phyloP scores from a whole-genome alignment of 495 filamentous ascomycete species.

The Aspergillus sparsus region DNA sequence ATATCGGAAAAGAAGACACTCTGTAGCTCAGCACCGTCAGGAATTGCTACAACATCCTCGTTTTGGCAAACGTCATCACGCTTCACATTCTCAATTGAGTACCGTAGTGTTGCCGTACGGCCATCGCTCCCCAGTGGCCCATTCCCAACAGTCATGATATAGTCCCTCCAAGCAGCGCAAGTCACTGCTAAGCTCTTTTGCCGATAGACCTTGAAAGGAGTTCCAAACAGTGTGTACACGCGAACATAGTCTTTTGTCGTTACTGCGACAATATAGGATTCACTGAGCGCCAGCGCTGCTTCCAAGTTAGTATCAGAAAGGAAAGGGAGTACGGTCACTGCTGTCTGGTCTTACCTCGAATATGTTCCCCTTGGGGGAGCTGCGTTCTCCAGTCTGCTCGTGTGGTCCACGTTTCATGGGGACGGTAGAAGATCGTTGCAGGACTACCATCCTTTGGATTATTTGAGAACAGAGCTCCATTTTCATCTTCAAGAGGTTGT shows the following conservation, averaged over 20 bases:
- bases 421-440: slow-evolving; percentile 91
- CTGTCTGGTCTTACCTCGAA: slow-evolving; percentile 49
- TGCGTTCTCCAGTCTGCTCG: slow-evolving; percentile 87
- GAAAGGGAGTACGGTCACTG: neutral
- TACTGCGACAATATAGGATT: slow-evolving; percentile 84
- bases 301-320: slow-evolving; percentile 5
- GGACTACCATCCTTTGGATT: slow-evolving; percentile 65
- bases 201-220: slow-evolving; percentile 82
- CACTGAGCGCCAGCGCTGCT: slow-evolving; percentile 82
- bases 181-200: slow-evolving; percentile 92
- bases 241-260: slow-evolving; percentile 85
- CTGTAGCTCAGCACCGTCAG: slow-evolving; percentile 66
- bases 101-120: slow-evolving; percentile 64
- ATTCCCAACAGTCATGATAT: slow-evolving; percentile 91
- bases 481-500: slow-evolving; percentile 56
- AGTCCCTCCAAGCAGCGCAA: slow-evolving; percentile 90
- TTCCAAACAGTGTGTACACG: slow-evolving; percentile 89
- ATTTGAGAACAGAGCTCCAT: slow-evolving; percentile 85
- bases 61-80: slow-evolving; percentile 89
- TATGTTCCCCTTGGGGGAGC: slow-evolving; percentile 76
- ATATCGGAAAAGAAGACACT: slow-evolving; percentile 89
- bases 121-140: slow-evolving; percentile 81
- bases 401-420: slow-evolving; percentile 94
- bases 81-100: slow-evolving; percentile 91
- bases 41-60: slow-evolving; percentile 85